Conservation (phyloP, 2,329 filamentous ascomycete species). For the Rhytidhysteron rufulum region DNA sequence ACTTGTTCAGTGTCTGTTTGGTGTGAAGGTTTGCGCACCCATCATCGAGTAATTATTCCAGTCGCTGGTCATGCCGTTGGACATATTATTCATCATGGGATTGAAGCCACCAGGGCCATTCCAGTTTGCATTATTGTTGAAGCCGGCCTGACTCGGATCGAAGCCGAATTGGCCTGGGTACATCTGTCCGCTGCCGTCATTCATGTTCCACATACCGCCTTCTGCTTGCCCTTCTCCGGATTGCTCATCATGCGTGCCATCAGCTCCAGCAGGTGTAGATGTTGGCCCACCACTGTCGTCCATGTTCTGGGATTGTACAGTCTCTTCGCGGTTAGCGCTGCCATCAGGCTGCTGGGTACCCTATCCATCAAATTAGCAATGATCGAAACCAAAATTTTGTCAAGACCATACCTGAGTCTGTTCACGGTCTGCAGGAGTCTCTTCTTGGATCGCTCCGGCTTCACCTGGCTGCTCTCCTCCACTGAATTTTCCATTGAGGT, state of each 20-base stretch:
- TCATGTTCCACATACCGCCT: slow-evolving; percentile 10
- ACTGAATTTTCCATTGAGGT: neutral
- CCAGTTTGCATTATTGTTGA: slow-evolving; percentile 59
- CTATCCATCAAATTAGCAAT: neutral
- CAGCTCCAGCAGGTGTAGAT: slow-evolving; percentile 2
- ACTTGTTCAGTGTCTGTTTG: slow-evolving; percentile 9
- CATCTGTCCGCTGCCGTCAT: slow-evolving; percentile 14
- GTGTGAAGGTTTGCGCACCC: slow-evolving; percentile 58
- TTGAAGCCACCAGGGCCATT: slow-evolving; percentile 63
- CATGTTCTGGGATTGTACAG: neutral
- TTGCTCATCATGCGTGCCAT: slow-evolving; percentile 8
- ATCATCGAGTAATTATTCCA: slow-evolving; percentile 85
- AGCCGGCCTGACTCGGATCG: slow-evolving; percentile 42
- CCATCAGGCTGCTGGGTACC: neutral
- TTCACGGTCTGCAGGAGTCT: neutral
- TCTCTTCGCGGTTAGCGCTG: neutral
- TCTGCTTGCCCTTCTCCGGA: slow-evolving; percentile 13
- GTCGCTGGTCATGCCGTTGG: slow-evolving; percentile 53
- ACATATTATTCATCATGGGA: slow-evolving; percentile 57
- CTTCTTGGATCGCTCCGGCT: neutral
- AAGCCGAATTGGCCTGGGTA: slow-evolving; percentile 33
- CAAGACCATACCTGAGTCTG: neutral
- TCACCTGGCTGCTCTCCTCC: neutral
- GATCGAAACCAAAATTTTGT: neutral
- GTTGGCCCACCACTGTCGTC: neutral